phyloP scores from a whole-genome alignment of 495 filamentous ascomycete genomes.

The Pyrenopolyporus hunteri region DNA sequence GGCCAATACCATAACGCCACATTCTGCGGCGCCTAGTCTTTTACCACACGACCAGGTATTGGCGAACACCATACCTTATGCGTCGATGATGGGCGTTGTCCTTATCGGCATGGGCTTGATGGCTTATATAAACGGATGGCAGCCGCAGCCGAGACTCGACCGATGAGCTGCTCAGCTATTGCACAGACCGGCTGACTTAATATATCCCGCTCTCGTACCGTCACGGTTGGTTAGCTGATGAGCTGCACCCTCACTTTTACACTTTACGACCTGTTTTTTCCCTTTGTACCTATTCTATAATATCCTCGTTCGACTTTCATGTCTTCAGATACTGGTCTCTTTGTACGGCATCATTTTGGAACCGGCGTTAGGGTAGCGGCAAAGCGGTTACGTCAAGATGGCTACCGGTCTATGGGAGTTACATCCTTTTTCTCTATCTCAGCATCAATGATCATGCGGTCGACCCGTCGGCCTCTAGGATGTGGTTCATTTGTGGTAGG shows the following conservation, averaged over 20 bases:
- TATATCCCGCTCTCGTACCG: slow-evolving; percentile 5
- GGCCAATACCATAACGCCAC: slow-evolving; percentile 52
- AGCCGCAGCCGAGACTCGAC: slow-evolving; percentile 51
- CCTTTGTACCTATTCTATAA: slow-evolving; percentile 48
- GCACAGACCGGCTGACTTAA: not conserved
- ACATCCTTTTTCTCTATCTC: slow-evolving; percentile 27
- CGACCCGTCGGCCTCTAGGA: slow-evolving; percentile 13
- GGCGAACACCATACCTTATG: slow-evolving; percentile 77
- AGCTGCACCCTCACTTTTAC: slow-evolving; percentile 25
- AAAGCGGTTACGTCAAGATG: slow-evolving; percentile 28
- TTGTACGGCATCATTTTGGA: slow-evolving; percentile 38
- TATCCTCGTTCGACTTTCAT: slow-evolving; percentile 34
- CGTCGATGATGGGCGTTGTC: slow-evolving; percentile 87
- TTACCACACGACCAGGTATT: slow-evolving; percentile 49
- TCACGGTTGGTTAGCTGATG: slow-evolving; percentile 34
- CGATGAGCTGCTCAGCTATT: slow-evolving; percentile 32
- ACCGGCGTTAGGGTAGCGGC: slow-evolving; percentile 30
- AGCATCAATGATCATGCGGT: slow-evolving; percentile 18
- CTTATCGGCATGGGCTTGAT: slow-evolving; percentile 89
- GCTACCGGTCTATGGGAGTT: slow-evolving; percentile 16
- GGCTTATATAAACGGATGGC: slow-evolving; percentile 92
- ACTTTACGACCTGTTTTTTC: slow-evolving; percentile 32
- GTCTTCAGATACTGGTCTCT: slow-evolving; percentile 38
- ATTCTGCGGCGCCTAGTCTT: slow-evolving; percentile 30
- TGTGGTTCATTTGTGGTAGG: slow-evolving; percentile 29